Percentiles rank a stretch among this genome's conserved stretches.
These are phyloP conservation scores for Pythium grandisporangium DNA, from an alignment of 352 stramenopile species.

Conservation along the genomic window DNA sequence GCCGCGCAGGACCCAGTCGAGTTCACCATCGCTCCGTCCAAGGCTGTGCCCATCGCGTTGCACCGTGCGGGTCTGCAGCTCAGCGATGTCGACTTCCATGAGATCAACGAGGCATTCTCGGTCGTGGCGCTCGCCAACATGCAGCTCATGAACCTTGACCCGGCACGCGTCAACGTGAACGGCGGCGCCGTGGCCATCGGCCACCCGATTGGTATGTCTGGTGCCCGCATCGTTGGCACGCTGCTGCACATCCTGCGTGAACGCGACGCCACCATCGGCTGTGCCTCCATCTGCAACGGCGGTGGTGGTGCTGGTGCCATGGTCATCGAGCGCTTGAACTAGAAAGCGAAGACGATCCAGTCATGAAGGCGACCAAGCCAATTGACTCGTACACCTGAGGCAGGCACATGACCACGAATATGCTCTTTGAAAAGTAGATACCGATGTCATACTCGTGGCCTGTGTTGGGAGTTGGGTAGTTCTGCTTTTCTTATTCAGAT, in stretches of 20 bases:
- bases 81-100: slow-evolving; percentile 95
- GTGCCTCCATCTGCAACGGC: slow-evolving; percentile 97
- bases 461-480: too few relatives aligned
- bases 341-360: too few relatives aligned
- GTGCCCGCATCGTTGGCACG: slow-evolving; percentile 91
- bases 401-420: too few relatives aligned
- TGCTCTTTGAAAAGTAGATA: too few relatives aligned
- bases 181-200: slow-evolving; percentile 88
- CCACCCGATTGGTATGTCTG: slow-evolving; percentile 83
- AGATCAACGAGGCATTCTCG: slow-evolving; percentile 99
- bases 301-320: slow-evolving; percentile 95
- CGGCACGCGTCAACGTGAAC: slow-evolving; percentile 94
- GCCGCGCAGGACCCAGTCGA: slow-evolving; percentile 87
- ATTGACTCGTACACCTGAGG: too few relatives aligned
- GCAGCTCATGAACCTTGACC: slow-evolving; percentile 89
- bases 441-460: too few relatives aligned
- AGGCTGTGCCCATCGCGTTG: slow-evolving; percentile 91
- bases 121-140: slow-evolving; percentile 96
- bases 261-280: slow-evolving; percentile 93
- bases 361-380: too few relatives aligned
- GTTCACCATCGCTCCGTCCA: slow-evolving; percentile 95
- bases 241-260: slow-evolving; percentile 93
- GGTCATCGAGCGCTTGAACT: slow-evolving; percentile 89
- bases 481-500: neutral
- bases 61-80: slow-evolving; percentile 85